phyloP scores from a whole-genome alignment of 164 flowering plant species.

The Berberis vulgaris region DNA sequence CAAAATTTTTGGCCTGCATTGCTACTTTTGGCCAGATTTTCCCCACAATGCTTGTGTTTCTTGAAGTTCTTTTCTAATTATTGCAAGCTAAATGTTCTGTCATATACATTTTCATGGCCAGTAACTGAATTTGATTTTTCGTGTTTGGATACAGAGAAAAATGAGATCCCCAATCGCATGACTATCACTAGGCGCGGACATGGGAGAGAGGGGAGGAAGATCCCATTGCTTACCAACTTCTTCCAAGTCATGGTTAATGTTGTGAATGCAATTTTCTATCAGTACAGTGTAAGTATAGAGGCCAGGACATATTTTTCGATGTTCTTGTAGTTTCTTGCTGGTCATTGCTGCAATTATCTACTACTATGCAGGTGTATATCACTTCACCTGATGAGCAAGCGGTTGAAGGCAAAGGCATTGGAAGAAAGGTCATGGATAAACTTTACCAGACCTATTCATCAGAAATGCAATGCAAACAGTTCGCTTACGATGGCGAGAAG shows the following conservation, averaged over 20 bases:
- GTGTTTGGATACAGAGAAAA: not conserved
- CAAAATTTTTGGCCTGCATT: too few relatives aligned
- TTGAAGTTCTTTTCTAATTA: too few relatives aligned
- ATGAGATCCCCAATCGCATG: conserved; percentile 23
- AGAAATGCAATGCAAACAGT: conserved; percentile 46
- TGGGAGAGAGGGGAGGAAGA: conserved; percentile 45
- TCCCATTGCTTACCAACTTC: conserved; percentile 53
- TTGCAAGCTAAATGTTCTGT: too few relatives aligned
- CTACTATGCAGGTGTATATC: conserved; percentile 46
- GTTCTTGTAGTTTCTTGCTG: not conserved
- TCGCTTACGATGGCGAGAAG: conserved; percentile 75
- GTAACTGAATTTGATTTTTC: too few relatives aligned
- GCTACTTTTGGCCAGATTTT: too few relatives aligned
- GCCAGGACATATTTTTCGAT: not conserved
- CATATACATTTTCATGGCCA: too few relatives aligned
- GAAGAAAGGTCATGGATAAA: conserved; percentile 49
- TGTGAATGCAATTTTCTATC: conserved; percentile 49
- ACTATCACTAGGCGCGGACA: conserved; percentile 40
- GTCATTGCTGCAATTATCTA: not conserved
- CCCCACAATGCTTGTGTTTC: too few relatives aligned
- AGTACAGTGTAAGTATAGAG: conserved; percentile 45
- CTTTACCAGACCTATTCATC: conserved; percentile 51
- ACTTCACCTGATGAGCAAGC: conserved; percentile 30
- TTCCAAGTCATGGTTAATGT: conserved; percentile 45
- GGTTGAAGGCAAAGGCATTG: conserved; percentile 46